Evolutionary conservation across 2,329 filamentous ascomycete species (phyloP).

Genomic region (Microascus cirrosus): DNA sequence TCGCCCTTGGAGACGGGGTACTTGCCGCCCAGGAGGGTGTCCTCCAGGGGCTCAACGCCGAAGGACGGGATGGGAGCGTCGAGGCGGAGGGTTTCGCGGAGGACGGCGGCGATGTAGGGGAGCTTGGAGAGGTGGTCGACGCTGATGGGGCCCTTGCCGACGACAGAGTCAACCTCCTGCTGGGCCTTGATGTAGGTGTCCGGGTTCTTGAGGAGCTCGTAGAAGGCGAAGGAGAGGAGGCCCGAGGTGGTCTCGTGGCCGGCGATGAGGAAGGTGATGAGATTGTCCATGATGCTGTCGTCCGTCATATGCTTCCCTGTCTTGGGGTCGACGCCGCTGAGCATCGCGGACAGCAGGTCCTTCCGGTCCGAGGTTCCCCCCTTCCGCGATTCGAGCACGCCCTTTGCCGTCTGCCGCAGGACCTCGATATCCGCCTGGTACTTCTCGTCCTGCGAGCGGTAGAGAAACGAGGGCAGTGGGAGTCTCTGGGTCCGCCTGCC

Average conservation of each 20-base stretch:
- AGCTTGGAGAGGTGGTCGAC: conserved; percentile 53
- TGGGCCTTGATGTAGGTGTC: conserved; percentile 48
- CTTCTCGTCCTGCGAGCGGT: conserved; percentile 34
- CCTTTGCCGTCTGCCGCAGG: conserved; percentile 41
- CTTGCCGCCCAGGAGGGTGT: conserved; percentile 46
- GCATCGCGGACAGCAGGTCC: conserved; percentile 60
- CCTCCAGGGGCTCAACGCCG: conserved; percentile 39
- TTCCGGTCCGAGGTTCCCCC: conserved; percentile 38
- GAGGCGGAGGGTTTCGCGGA: conserved; percentile 56
- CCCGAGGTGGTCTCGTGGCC: conserved; percentile 58
- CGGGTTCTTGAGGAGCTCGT: conserved; percentile 53
- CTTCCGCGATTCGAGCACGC: conserved; percentile 50
- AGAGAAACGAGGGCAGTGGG: conserved; percentile 34
- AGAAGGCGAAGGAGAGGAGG: conserved; percentile 53
- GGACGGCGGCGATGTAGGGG: conserved; percentile 52
- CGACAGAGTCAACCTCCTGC: conserved; percentile 54
- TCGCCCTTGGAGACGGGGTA: conserved; percentile 46
- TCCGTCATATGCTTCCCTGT: conserved; percentile 56
- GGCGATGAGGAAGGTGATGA: conserved; percentile 62
- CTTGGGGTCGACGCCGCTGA: conserved; percentile 54
- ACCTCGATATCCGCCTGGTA: conserved; percentile 42
- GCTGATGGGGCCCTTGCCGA: conserved; percentile 45
- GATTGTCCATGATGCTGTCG: conserved; percentile 53
- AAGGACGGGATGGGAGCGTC: conserved; percentile 44
- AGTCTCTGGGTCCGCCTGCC: conserved; percentile 34